Evolutionary conservation across 805 yeast genomes (phyloP).

Genomic region (Candida pini): DNA sequence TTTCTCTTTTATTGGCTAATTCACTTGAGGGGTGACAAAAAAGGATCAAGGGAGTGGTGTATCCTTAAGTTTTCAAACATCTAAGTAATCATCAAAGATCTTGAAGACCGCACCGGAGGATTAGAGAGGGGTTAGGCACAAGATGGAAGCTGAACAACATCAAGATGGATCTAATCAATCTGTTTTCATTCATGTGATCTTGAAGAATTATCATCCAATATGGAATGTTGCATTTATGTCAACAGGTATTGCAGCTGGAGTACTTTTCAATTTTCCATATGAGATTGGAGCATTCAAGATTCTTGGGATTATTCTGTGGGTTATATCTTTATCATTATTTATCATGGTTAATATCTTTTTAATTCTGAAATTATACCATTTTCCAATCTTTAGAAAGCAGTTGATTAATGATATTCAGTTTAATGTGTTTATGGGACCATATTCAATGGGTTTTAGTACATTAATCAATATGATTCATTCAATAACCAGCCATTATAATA

Average conservation of each 20-base stretch:
- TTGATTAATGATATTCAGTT: slow-evolving; percentile 36
- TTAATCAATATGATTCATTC: slow-evolving; percentile 49
- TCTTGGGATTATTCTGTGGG: slow-evolving; percentile 36
- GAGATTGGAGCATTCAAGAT: slow-evolving; percentile 17
- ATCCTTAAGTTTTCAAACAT: too few species aligned
- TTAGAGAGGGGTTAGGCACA: too few species aligned
- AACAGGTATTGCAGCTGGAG: slow-evolving; percentile 59
- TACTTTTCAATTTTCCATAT: slow-evolving; percentile 54
- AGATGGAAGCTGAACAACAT: background rate
- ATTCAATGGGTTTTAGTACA: slow-evolving; percentile 75
- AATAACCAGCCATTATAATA: slow-evolving; percentile 32
- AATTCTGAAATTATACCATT: slow-evolving; percentile 28
- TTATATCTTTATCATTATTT: slow-evolving; percentile 43
- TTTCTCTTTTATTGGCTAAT: too few species aligned
- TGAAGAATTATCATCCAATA: slow-evolving; percentile 38
- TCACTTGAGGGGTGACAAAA: too few species aligned
- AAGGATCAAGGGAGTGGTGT: too few species aligned
- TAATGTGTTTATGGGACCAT: slow-evolving; percentile 67
- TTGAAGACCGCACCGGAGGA: too few species aligned
- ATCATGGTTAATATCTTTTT: slow-evolving; percentile 36
- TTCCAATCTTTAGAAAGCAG: slow-evolving; percentile 17
- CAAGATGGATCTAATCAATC: background rate
- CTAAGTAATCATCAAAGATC: too few species aligned
- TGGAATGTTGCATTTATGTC: slow-evolving; percentile 78
- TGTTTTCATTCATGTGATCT: slow-evolving; percentile 10